These are phyloP conservation scores for Sporothrix euskadiensis DNA, from an alignment of 2,329 filamentous ascomycete genomes.

Conservation along the genomic window DNA sequence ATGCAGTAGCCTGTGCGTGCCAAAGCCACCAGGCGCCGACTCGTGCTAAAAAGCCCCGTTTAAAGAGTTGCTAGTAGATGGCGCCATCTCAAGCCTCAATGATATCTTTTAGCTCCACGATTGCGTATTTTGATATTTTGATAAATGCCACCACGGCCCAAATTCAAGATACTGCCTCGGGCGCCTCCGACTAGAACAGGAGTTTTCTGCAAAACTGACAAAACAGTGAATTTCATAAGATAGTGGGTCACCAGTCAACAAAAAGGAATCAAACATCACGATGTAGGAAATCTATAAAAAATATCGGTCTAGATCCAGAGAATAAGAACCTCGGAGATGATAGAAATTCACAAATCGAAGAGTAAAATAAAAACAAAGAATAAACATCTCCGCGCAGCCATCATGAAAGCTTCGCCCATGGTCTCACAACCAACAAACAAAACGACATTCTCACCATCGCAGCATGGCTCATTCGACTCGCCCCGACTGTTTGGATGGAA, in stretches of 20 bases:
- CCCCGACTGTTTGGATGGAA: neutral
- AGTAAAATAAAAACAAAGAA: neutral
- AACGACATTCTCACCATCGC: neutral
- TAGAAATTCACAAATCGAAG: neutral
- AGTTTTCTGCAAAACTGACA: neutral
- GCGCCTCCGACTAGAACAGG: neutral
- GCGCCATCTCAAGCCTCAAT: neutral
- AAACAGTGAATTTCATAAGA: neutral
- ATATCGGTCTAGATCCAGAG: neutral
- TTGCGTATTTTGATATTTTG: constrained; percentile 3
- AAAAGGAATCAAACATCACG: neutral
- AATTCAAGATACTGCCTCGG: neutral
- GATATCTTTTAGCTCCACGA: constrained; percentile 12
- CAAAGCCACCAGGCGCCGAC: neutral
- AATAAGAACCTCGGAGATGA: neutral
- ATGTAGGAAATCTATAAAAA: neutral
- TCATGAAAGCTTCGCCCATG: neutral
- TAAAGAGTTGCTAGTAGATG: constrained; percentile 1
- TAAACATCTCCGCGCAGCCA: neutral
- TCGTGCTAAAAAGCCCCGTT: neutral
- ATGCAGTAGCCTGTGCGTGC: neutral
- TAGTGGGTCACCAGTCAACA: neutral
- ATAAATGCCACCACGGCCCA: neutral
- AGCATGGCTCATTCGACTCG: neutral
- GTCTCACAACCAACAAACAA: constrained; percentile 10